phyloP scores from a whole-genome alignment of 306 rosid genomes.

The Ochetophila trinervis region DNA sequence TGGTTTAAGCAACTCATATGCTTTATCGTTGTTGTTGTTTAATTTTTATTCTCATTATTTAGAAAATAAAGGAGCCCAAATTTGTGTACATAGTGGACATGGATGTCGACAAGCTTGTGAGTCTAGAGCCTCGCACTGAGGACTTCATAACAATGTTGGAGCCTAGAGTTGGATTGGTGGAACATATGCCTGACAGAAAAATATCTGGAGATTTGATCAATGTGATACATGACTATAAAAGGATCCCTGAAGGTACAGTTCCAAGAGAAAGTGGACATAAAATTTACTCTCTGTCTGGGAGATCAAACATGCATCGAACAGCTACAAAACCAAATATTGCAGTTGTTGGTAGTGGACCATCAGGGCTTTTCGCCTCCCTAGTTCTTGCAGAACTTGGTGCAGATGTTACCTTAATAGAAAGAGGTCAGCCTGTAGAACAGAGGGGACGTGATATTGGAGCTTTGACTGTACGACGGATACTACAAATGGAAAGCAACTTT shows the following conservation, averaged over 20 bases:
- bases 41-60: constrained; percentile 15
- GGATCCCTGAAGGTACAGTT: constrained; percentile 20
- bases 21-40: constrained; percentile 20
- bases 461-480: constrained; percentile 60
- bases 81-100: constrained; percentile 87
- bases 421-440: constrained; percentile 95
- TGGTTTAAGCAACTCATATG: constrained; percentile 16
- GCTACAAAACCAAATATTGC: constrained; percentile 68
- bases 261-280: constrained; percentile 33
- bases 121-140: constrained; percentile 73
- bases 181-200: constrained; percentile 43
- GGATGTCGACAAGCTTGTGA: constrained; percentile 72
- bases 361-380: constrained; percentile 87
- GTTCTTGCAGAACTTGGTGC: constrained; percentile 94
- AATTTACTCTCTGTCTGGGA: constrained; percentile 30
- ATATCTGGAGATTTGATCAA: constrained; percentile 55
- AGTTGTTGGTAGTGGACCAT: constrained; percentile 87
- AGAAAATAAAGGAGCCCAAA: constrained; percentile 84
- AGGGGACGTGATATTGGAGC: constrained; percentile 97
- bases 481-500: constrained; percentile 84
- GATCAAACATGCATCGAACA: constrained; percentile 15
- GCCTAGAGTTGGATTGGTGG: constrained; percentile 82
- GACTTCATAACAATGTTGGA: constrained; percentile 78
- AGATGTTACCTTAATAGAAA: constrained; percentile 88
- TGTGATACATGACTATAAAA: constrained; percentile 47